Evolutionary conservation across 164 flowering plant species (phyloP), one percentile per base, ranked within the genome.

Genomic region (Nelumbo lutea): DNA sequence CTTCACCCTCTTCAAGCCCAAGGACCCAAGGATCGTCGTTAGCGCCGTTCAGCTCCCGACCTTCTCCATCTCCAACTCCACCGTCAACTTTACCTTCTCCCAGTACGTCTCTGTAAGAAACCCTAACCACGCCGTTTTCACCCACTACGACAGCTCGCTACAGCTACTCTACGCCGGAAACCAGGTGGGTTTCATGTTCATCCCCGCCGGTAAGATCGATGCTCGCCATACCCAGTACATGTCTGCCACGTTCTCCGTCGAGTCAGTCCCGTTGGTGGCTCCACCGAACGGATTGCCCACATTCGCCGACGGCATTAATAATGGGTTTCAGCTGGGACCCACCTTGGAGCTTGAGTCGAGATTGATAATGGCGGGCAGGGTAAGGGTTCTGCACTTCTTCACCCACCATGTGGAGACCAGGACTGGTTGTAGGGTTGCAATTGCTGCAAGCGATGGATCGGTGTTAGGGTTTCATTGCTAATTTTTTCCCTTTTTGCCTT

Each of bases 1-100:
- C 89, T 90, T 92, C 87, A 80, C 96, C n/a, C 74, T 91, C 48
- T 88, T 92, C 86, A 89, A 86, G 68, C 97, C 98, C 71, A 80
- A 84, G 70, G 82, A 88, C 67, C 96, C 97, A 1, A 74, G 70
- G 62, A 78, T 90, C 77, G 45, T 88, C 68, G 96, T 90, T 57
- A 83, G 71, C 81, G 75, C 94, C 72, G 80, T 95, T 48, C 88
- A 86, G 62, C 78, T 95, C 58, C 97, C 98, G 6, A 62, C 90
- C 56, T 94, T 90, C 85, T 76, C 96, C 70, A 14, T 84, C 85
- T 3, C 88, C 47, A 86, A 85, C 83, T 73, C 74, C 87, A 78
- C 97, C 78, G 87, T 80, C 74, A 86, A 70, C 78, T 92, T 95
- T 91, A 90, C 92, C 69, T 86, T 92, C 82, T 87, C 97, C 13